These are phyloP conservation scores for Oryza glaberrima DNA, from an alignment of 176 grass and related monocot genomes.

Conservation along the genomic window DNA sequence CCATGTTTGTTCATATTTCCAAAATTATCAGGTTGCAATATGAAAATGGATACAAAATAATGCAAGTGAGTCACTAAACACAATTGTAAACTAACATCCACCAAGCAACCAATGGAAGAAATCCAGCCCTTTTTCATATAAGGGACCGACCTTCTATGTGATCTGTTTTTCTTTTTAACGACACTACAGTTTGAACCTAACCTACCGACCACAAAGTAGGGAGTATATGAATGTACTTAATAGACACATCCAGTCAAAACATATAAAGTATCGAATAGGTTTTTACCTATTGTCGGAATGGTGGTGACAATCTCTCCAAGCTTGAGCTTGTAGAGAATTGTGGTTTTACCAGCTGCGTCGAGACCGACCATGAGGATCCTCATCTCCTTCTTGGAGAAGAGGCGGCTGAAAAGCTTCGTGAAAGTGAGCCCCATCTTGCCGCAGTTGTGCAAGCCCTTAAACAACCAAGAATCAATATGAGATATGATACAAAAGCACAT, in stretches of 20 bases:
- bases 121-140: neutral
- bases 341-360: conserved; percentile 85
- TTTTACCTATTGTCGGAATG: conserved; percentile 77
- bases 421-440: conserved; percentile 75
- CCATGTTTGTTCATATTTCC: neutral
- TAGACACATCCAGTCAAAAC: neutral
- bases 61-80: neutral
- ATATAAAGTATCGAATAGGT: neutral
- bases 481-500: neutral
- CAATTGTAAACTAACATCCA: neutral
- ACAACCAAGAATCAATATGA: neutral
- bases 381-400: conserved; percentile 87
- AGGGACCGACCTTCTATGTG: too few species aligned
- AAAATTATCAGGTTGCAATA: neutral
- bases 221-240: neutral
- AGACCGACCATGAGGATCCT: conserved; percentile 83
- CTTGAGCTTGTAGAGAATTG: conserved; percentile 88
- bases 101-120: neutral
- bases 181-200: neutral
- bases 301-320: conserved; percentile 86
- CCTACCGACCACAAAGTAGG: neutral
- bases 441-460: conserved; percentile 20
- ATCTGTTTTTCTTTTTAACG: neutral
- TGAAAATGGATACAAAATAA: neutral
- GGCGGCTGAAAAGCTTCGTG: conserved; percentile 78